Evolutionary conservation across 1,284 basidiomycete genomes (phyloP).

Genomic region (Leccinum griseonigrum): DNA sequence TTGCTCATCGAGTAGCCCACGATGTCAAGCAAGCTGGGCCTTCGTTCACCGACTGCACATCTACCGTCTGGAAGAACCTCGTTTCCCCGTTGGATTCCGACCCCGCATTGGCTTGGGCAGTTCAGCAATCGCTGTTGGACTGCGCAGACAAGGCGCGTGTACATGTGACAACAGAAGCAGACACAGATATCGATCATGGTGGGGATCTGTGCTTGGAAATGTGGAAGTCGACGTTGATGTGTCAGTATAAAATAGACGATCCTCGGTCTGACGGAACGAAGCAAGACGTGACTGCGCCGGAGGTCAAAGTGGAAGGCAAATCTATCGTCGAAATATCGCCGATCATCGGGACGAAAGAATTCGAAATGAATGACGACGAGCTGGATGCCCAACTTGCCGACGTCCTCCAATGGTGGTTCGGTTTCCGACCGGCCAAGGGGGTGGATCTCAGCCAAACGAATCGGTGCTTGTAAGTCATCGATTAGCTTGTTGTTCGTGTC

Average conservation of each 20-base stretch:
- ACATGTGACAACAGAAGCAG: not conserved
- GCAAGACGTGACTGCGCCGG: not conserved
- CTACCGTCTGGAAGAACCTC: constrained; percentile 14
- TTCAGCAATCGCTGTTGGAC: constrained; percentile 24
- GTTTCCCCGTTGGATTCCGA: constrained; percentile 8
- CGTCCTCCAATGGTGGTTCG: constrained; percentile 75
- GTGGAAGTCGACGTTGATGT: constrained; percentile 1
- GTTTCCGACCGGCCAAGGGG: constrained; percentile 61
- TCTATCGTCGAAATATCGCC: constrained; percentile 28
- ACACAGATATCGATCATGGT: constrained; percentile 9
- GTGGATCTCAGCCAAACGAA: constrained; percentile 60
- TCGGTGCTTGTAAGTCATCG: constrained; percentile 64
- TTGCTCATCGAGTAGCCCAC: constrained; percentile 10
- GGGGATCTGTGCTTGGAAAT: not conserved
- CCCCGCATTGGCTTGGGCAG: constrained; percentile 14
- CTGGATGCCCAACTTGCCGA: constrained; percentile 59
- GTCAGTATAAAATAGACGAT: constrained; percentile 6
- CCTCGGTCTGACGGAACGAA: not conserved
- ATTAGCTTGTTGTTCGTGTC: constrained; percentile 3
- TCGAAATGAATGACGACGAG: constrained; percentile 52
- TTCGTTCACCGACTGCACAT: constrained; percentile 5
- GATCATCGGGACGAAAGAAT: constrained; percentile 68
- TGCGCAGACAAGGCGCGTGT: constrained; percentile 9
- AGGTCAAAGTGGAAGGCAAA: constrained; percentile 4
- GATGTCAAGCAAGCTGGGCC: constrained; percentile 11